Conservation (phyloP, 768 basidiomycete species). For the Lactifluus piperatus region DNA sequence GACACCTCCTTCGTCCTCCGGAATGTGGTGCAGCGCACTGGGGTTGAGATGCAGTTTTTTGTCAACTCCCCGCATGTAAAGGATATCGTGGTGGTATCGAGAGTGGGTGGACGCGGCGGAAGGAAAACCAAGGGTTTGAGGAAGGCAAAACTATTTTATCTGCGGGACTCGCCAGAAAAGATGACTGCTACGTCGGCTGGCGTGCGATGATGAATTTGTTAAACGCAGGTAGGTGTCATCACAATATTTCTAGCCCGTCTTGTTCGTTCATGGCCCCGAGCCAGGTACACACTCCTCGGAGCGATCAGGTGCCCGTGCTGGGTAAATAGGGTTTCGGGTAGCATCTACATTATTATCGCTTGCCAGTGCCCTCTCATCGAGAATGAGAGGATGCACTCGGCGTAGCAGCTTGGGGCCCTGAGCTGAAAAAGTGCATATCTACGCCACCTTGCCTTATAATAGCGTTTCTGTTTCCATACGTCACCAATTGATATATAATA, state of each 20-base stretch:
- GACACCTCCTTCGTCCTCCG: slow-evolving; percentile 86
- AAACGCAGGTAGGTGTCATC: neutral
- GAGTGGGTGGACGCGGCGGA: neutral
- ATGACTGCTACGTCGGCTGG: slow-evolving; percentile 66
- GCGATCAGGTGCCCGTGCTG: neutral
- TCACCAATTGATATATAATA: neutral
- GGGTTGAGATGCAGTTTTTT: slow-evolving; percentile 90
- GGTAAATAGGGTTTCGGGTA: neutral
- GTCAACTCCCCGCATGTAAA: slow-evolving; percentile 80
- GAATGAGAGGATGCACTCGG: neutral
- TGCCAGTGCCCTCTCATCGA: neutral
- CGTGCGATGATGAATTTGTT: slow-evolving; percentile 28
- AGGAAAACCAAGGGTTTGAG: slow-evolving; percentile 43
- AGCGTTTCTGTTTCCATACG: neutral
- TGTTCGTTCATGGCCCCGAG: neutral
- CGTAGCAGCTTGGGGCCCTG: neutral
- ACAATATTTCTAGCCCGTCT: neutral
- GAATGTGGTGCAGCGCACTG: slow-evolving; percentile 85
- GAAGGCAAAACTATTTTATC: slow-evolving; percentile 76
- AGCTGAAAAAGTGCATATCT: neutral
- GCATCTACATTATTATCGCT: too few relatives aligned
- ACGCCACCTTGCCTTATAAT: neutral
- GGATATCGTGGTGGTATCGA: slow-evolving; percentile 64
- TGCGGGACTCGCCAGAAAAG: slow-evolving; percentile 75
- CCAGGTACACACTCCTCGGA: neutral